phyloP scores from a whole-genome alignment of 1,284 basidiomycete species.

The Cryptococcus jaspeensis region DNA sequence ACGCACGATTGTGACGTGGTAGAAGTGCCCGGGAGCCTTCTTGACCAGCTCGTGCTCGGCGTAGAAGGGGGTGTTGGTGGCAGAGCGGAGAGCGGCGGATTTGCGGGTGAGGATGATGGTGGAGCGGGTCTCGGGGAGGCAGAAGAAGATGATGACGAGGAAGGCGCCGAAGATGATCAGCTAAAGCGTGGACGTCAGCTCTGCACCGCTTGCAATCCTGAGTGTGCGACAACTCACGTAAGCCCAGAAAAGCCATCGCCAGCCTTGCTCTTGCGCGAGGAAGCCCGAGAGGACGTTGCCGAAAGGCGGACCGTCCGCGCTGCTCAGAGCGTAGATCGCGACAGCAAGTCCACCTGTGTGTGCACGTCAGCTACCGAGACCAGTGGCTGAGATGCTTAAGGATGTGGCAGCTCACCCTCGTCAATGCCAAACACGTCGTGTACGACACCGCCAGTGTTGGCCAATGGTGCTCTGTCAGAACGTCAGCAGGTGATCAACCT shows the following conservation, averaged over 20 bases:
- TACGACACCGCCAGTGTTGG: constrained; percentile 35
- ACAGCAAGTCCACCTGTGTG: constrained; percentile 23
- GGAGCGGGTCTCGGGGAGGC: constrained; percentile 32
- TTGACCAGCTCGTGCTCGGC: constrained; percentile 26
- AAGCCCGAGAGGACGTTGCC: constrained; percentile 32
- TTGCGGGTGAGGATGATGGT: constrained; percentile 31
- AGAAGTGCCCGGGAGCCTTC: constrained; percentile 22
- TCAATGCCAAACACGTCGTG: constrained; percentile 32
- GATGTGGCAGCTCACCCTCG: constrained; percentile 14
- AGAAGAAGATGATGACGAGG: constrained; percentile 27
- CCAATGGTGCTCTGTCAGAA: constrained; percentile 19
- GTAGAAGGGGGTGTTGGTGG: constrained; percentile 18
- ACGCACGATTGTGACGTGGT: constrained; percentile 26
- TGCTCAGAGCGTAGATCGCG: constrained; percentile 31
- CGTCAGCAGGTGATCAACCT: not conserved
- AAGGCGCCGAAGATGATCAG: constrained; percentile 30
- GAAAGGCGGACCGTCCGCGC: constrained; percentile 29
- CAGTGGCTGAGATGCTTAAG: not conserved
- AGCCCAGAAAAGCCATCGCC: constrained; percentile 37
- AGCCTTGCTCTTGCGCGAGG: constrained; percentile 30
- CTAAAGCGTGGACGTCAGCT: constrained; percentile 1
- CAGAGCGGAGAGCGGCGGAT: constrained; percentile 9
- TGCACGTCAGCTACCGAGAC: not conserved
- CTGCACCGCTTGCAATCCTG: too few relatives aligned
- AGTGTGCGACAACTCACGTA: constrained; percentile 20